Percentiles rank a stretch among this genome's conserved stretches.
These are phyloP conservation scores for Chytriomyces sp. DNA, from an alignment of 192 early-diverging fungal genomes.

Conservation along the genomic window DNA sequence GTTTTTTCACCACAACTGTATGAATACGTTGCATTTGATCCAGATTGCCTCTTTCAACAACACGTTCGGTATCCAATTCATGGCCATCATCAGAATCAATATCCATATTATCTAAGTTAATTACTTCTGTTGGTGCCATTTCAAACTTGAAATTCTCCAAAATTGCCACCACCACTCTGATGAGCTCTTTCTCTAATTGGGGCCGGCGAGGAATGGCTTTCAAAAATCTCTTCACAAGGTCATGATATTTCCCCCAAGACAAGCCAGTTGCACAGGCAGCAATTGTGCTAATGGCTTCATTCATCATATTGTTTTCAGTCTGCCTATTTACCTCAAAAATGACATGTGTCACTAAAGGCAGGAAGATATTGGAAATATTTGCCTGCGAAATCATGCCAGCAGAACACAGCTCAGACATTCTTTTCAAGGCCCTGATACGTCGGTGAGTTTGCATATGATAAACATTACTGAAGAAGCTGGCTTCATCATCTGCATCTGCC, in stretches of 20 bases:
- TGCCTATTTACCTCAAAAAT: conserved; percentile 74
- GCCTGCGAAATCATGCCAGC: conserved; percentile 48
- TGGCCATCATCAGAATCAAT: conserved; percentile 41
- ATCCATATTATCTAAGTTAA: conserved; percentile 5
- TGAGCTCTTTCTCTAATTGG: conserved; percentile 78
- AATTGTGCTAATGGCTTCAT: conserved; percentile 79
- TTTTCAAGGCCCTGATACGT: conserved; percentile 77
- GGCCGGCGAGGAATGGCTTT: conserved; percentile 63
- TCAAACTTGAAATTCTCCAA: conserved; percentile 94
- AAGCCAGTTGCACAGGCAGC: conserved; percentile 69
- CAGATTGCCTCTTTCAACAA: conserved; percentile 27
- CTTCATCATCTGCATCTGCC: conserved; percentile 81
- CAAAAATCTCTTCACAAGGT: conserved; percentile 73
- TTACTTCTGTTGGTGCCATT: conserved; percentile 39
- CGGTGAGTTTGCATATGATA: conserved; percentile 95
- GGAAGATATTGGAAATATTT: conserved; percentile 70
- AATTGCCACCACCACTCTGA: conserved; percentile 77
- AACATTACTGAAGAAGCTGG: conserved; percentile 94
- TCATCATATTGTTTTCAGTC: conserved; percentile 74
- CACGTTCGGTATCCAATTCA: conserved; percentile 41
- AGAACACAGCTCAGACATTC: conserved; percentile 57
- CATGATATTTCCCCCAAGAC: conserved; percentile 85
- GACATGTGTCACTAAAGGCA: conserved; percentile 87
- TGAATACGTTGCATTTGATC: conserved; percentile 60
- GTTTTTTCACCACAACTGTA: conserved; percentile 66